Evolutionary conservation across 2,329 filamentous ascomycete species (phyloP), one percentile per base, ranked within the genome.

Genomic region (Diaporthe aspalathi): DNA sequence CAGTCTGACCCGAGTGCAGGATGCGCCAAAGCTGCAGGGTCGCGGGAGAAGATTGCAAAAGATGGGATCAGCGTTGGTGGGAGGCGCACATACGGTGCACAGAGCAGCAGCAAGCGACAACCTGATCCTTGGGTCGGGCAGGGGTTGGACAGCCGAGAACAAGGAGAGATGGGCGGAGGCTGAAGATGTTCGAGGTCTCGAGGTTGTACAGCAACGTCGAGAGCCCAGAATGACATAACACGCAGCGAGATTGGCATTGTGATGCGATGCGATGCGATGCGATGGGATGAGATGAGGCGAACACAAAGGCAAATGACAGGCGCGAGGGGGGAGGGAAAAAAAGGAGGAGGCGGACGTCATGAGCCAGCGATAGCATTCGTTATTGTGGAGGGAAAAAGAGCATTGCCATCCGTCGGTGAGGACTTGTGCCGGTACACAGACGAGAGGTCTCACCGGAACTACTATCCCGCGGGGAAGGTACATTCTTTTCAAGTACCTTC

Each of bases 141-240:
- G 60, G 60, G 60, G 60, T 35, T 50, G 27, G 60, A 50, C 45
- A 65, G 60, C 60, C 60, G 45, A 65, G 45, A 50, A 50, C 27
- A 35, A 27, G 60, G n/a, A 35, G 29, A 24, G 32, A 45, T 38
- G 43, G 60, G 35, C 29, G n/a, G 60, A 65, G 60, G 60, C 60
- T 65, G 45, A 65, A 65, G 60, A 50, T 32, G 60, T 35, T 49
- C 20, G 60, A 38, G 43, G 29, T 35, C 17, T 35, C 38, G 45
- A 65, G 60, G 60, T 65, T 50, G 60, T 38, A 65, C 60, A 50
- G 5, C 60, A 65, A 65, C 60, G 60, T 65, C 24, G 29, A 32
- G 43, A 49, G 29, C 38, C 60, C 60, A 49, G 20, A 49, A 35
- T 35, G 60, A 49, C 35, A 63, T 29, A 43, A 49, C 27, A 49